phyloP scores from a whole-genome alignment of 2,329 filamentous ascomycete genomes.

The Aureobasidium subglaciale region DNA sequence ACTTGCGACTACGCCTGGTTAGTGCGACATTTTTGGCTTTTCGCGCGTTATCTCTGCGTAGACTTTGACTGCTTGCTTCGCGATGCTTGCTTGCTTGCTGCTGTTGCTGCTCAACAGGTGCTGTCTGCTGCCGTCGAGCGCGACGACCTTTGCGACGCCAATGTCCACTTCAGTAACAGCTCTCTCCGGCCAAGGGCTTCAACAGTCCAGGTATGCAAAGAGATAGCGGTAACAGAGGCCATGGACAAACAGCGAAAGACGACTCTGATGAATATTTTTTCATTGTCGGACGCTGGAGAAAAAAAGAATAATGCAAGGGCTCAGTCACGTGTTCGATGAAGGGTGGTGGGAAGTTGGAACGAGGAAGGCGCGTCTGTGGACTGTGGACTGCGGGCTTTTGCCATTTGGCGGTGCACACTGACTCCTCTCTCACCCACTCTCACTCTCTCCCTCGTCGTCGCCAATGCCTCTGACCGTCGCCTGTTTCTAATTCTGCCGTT shows the following conservation, averaged over 20 bases:
- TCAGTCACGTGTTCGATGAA: slow-evolving; percentile 1
- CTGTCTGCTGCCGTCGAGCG: slow-evolving; percentile 5
- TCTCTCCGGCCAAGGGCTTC: slow-evolving; percentile 2
- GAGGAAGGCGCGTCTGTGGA: slow-evolving; percentile 1
- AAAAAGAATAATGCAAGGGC: slow-evolving; percentile 10
- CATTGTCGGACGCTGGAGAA: not conserved
- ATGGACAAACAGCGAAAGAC: not conserved
- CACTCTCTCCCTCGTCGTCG: slow-evolving; percentile 1
- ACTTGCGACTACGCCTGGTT: not conserved
- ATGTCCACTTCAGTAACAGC: not conserved
- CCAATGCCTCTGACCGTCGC: slow-evolving; percentile 11
- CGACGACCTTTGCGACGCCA: not conserved
- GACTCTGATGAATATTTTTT: not conserved
- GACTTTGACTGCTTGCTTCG: slow-evolving; percentile 6
- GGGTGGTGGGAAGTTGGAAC: slow-evolving; percentile 1
- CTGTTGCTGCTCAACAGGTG: slow-evolving; percentile 1
- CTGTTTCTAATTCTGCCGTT: not conserved
- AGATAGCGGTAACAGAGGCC: not conserved
- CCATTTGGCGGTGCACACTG: slow-evolving; percentile 3
- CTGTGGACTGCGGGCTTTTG: slow-evolving; percentile 1
- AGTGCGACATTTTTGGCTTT: slow-evolving; percentile 9
- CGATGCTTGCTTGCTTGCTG: not conserved
- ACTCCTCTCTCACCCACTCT: slow-evolving; percentile 7
- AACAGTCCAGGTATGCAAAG: not conserved
- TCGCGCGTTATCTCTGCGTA: slow-evolving; percentile 13